These are phyloP conservation scores for Candida parachauliodes DNA, from an alignment of 805 yeast genomes.

Conservation along the genomic window DNA sequence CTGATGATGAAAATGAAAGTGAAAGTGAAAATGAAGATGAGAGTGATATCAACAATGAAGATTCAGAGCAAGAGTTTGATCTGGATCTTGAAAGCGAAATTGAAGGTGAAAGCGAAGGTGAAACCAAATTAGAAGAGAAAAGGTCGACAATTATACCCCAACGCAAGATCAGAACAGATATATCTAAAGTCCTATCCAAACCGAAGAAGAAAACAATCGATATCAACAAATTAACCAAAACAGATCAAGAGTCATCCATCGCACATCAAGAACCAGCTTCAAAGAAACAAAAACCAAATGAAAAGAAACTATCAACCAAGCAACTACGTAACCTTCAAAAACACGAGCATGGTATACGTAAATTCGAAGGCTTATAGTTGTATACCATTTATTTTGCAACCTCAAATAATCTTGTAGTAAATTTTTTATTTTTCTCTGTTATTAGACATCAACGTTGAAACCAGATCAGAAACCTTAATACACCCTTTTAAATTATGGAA, in stretches of 20 bases:
- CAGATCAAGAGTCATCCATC: conserved; percentile 5
- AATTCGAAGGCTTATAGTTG: conserved; percentile 54
- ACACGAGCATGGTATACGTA: conserved; percentile 62
- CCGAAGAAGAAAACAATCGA: conserved; percentile 16
- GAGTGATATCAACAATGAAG: conserved; percentile 18
- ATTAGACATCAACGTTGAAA: neutral
- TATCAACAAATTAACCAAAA: conserved; percentile 16
- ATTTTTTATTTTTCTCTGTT: neutral
- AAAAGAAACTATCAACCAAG: conserved; percentile 35
- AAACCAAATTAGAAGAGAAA: conserved; percentile 12
- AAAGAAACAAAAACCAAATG: conserved; percentile 31
- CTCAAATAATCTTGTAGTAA: neutral
- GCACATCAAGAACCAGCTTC: conserved; percentile 17
- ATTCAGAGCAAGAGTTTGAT: conserved; percentile 10
- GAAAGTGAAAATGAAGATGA: conserved; percentile 17
- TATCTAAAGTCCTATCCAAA: conserved; percentile 11
- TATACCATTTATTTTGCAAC: too few relatives aligned
- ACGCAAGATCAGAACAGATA: conserved; percentile 9
- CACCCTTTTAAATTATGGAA: conserved; percentile 21
- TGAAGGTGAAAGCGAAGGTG: conserved; percentile 11
- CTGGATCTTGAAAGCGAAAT: conserved; percentile 11
- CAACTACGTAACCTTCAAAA: conserved; percentile 46
- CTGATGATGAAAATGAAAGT: conserved; percentile 21
- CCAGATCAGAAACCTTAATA: neutral
- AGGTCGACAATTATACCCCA: conserved; percentile 3